phyloP scores from a whole-genome alignment of 78 protist species.

The Guillardia theta region DNA sequence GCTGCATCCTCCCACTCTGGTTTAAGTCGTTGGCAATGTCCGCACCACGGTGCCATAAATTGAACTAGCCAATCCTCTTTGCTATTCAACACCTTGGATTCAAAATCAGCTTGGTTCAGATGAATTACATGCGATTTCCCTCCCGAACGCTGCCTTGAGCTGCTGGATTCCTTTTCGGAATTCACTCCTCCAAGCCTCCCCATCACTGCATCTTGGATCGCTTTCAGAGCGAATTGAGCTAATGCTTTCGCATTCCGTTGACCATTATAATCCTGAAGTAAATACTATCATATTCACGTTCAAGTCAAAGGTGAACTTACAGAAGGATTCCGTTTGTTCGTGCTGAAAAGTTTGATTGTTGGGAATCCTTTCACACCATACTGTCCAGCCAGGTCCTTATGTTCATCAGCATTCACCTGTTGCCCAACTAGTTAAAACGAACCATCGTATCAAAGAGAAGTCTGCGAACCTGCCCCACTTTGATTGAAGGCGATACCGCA shows the following conservation, averaged over 20 bases:
- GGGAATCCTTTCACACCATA: background rate
- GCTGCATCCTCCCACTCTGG: slow-evolving; percentile 41
- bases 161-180: background rate
- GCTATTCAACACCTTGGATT: background rate
- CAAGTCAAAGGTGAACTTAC: no score
- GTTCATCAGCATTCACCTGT: slow-evolving; percentile 15
- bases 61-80: background rate
- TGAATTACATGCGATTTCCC: background rate
- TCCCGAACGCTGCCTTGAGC: background rate
- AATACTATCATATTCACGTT: no score
- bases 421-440: no score
- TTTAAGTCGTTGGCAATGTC: background rate
- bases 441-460: background rate
- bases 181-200: background rate
- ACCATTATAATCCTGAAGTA: no score
- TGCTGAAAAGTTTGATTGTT: background rate
- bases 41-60: slow-evolving; percentile 38
- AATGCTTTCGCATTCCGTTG: background rate
- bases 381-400: background rate
- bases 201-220: background rate
- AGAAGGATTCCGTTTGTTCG: background rate
- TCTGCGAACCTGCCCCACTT: background rate
- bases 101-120: background rate
- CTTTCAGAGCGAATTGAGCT: background rate
- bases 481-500: background rate